Evolutionary conservation across 2,329 filamentous ascomycete genomes (phyloP).

Genomic region (Setomelanomma holmii): DNA sequence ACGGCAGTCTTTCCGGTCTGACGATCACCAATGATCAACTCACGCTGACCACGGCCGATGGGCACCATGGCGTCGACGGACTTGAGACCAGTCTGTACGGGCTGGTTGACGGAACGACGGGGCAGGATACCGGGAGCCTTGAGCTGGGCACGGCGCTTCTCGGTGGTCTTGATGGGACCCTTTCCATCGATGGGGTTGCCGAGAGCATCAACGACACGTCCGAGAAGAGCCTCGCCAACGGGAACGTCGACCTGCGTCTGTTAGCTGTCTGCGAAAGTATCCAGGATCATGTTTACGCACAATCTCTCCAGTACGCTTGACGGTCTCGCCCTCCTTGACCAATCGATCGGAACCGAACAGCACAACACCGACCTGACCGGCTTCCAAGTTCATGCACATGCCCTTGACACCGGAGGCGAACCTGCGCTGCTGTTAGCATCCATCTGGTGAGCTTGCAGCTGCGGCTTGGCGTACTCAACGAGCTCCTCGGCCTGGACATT

Average conservation of each 20-base stretch:
- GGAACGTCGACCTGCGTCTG: conserved; percentile 84
- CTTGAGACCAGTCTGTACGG: conserved; percentile 99
- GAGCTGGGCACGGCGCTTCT: conserved; percentile 95
- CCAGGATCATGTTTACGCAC: conserved; percentile 63
- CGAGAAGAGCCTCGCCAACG: conserved; percentile 89
- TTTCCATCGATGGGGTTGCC: conserved; percentile 99
- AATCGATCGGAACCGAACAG: conserved; percentile 99
- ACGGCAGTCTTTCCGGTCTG: conserved; percentile 99
- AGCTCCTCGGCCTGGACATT: conserved; percentile 99
- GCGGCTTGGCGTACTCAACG: conserved; percentile 82
- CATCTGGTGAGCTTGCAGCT: conserved; percentile 12
- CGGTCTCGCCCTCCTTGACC: conserved; percentile 98
- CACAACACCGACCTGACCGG: conserved; percentile 99
- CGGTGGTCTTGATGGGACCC: conserved; percentile 90
- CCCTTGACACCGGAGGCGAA: conserved; percentile 99
- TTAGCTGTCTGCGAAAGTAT: conserved; percentile 23
- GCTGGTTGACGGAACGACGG: conserved; percentile 95
- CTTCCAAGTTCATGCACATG: conserved; percentile 99
- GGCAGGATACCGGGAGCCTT: conserved; percentile 99
- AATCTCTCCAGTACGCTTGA: conserved; percentile 99
- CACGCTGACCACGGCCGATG: conserved; percentile 99
- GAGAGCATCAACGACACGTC: conserved; percentile 97
- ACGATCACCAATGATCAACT: conserved; percentile 99
- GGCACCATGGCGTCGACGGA: conserved; percentile 99
- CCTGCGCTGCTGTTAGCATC: conserved; percentile 60